phyloP scores from a whole-genome alignment of 495 filamentous ascomycete species.

The Glonium stellatum region DNA sequence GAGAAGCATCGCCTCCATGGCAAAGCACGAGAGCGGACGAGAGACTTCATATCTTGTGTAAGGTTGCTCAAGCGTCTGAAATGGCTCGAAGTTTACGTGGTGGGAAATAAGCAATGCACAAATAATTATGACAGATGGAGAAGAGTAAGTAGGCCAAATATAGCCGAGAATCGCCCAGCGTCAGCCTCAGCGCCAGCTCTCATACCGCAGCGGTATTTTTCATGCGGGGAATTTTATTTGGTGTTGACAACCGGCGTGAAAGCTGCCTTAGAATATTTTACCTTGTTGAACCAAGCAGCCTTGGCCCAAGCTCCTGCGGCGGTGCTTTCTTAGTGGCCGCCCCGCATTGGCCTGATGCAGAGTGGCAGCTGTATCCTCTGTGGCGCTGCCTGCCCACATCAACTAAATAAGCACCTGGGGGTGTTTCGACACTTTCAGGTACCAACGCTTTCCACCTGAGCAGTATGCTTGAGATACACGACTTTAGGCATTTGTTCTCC shows the following conservation, averaged over 20 bases:
- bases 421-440: not conserved
- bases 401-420: not conserved
- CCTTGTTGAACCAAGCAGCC: not conserved
- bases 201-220: not conserved
- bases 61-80: not conserved
- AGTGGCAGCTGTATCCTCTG: not conserved
- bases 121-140: not conserved
- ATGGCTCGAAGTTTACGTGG: not conserved
- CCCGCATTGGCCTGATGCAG: not conserved
- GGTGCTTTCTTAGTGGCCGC: not conserved
- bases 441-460: not conserved
- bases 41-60: slow-evolving; percentile 10
- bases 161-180: not conserved
- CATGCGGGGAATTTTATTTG: not conserved
- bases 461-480: slow-evolving; percentile 3
- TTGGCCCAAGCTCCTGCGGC: not conserved
- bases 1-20: slow-evolving; percentile 42
- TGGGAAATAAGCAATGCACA: not conserved
- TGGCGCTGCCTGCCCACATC: not conserved
- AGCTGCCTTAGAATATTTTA: no score
- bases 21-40: slow-evolving; percentile 14
- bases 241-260: not conserved
- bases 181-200: not conserved
- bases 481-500: not conserved
- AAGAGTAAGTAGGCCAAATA: not conserved